Base-by-base conservation (phyloP, 2,329 filamentous ascomycete genomes). In the Sporothrix globosa region DNA sequence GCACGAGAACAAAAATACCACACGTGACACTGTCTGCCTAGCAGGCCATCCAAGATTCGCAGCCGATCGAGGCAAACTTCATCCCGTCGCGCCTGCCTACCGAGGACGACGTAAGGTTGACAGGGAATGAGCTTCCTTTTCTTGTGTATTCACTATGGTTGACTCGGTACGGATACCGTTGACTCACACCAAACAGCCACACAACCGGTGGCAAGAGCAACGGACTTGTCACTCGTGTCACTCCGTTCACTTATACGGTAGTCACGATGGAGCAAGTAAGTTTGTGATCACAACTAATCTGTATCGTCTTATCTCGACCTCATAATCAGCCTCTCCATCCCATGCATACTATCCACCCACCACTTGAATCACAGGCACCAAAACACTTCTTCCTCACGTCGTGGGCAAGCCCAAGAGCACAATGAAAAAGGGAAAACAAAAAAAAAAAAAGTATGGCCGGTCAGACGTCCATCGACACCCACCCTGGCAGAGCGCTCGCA, bases 391-490 rank as follows among this genome's bases (percentile, higher is more conserved):
- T 88, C 87, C 77, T 87, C 83, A 77, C 82, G 73, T 70, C 83
- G 79, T 76, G 76, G 80, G 82, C 78, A 78, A 81, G 82, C 84
- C 80, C 81, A 75, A 77, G 79, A 76, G n/a, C 78, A 80, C 77
- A 87, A 86, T 81, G 84, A 87, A 88, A 88, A 87, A 83, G 83
- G 77, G 10, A 61, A 48, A 72, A 78, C 86, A 87, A 87, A 48
- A 72, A 78, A 86, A 87, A 87, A 87, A 83, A 83, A 77, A 48
- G 73, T 78, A 81, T 84, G 85, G 80, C 85, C 92, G 92, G 92
- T 95, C 92, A 96, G 92, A 94, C 91, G 87, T 92, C 90, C 91
- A 85, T 91, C 91, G 85, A 87, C 86, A 88, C 91, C 91, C 92
- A 91, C 91, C 91, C 91, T 83, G 84, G 82, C 83, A 84, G 82